A percentile compares a stretch with the other conserved stretches of the same genome.
Conservation (phyloP, 345 rosid genomes). For the Dovyalis caffra region DNA sequence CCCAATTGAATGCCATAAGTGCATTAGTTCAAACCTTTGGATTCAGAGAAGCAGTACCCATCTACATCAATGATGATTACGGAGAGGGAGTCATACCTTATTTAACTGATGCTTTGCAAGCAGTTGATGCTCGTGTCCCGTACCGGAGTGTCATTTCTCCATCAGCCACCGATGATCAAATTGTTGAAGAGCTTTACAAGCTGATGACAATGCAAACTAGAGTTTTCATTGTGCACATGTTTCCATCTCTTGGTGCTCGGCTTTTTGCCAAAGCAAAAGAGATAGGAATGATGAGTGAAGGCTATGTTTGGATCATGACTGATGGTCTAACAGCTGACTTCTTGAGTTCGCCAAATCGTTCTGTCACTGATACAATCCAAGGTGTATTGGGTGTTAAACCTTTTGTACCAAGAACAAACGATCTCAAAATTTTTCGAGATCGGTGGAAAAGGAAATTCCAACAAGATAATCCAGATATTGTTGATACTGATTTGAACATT, state of each 20-base stretch:
- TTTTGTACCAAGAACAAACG: constrained; percentile 23
- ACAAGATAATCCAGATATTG: too few species aligned
- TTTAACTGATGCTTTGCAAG: constrained; percentile 45
- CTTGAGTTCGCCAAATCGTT: constrained; percentile 33
- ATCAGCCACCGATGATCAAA: constrained; percentile 41
- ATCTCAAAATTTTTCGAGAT: too few species aligned
- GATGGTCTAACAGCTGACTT: constrained; percentile 54
- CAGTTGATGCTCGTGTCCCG: constrained; percentile 38
- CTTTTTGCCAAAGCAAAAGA: constrained; percentile 43
- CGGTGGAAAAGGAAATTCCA: too few species aligned
- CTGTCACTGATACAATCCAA: constrained; percentile 33
- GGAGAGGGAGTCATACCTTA: constrained; percentile 52
- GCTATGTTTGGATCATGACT: constrained; percentile 71
- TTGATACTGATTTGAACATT: too few species aligned
- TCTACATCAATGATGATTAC: constrained; percentile 41
- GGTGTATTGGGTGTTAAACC: constrained; percentile 44
- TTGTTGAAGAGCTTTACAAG: constrained; percentile 46
- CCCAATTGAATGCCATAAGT: constrained; percentile 13
- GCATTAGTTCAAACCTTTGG: background rate
- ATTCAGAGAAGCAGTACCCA: constrained; percentile 54
- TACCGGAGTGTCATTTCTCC: constrained; percentile 44
- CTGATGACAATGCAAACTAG: constrained; percentile 48
- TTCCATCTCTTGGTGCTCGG: constrained; percentile 31
- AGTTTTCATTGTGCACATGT: constrained; percentile 58
- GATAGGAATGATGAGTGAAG: constrained; percentile 66